Evolutionary conservation across 495 filamentous ascomycete species (phyloP), one percentile per base, ranked within the genome.

Genomic region (Aspergillus cavernicola): DNA sequence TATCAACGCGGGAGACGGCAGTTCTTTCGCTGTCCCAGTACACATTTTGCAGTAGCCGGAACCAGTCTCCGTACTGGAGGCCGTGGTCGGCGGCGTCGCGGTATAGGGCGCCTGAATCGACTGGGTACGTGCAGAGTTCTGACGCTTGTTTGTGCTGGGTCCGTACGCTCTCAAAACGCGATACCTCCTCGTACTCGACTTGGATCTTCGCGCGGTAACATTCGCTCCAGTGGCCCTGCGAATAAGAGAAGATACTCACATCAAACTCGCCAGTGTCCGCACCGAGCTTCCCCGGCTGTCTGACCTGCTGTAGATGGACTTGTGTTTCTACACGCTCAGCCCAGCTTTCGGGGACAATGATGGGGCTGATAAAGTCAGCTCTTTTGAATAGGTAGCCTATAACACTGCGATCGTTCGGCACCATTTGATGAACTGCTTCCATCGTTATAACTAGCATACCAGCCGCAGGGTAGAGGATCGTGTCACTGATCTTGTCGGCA

Each of bases 391-490:
- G 40, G 32, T 63, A 73, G 0, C 65, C 70, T 2, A 44, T 45
- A 5, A 71, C 50, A 0, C 13, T 23, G 2, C 60, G 58, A 46
- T 60, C 52, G 1, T 45, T 39, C 23, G 46, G 42, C 15, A 44
- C 40, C 48, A 57, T 55, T 50, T 67, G 64, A 13, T 56, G 55
- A 11, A 61, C 64, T 2, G 55, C 68, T 52, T 71, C 65, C 11
- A 71, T 32, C 6, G 59, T 64, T 58, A 67, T 67, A 24, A 58
- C 41, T 3, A 71, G 12, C 60, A 71, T 70, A n/a, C 65, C 68
- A 4, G 67, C 56, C 13, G 57, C 67, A 1, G 68, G 66, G 44
- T 55, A 67, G 13, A 71, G 38, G 7, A 56, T 35, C 4, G 50
- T 39, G 10, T 50, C 61, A 13, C 18, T 59, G 24, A 67, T 62